Evolutionary conservation across 2,329 filamentous ascomycete genomes (phyloP).

Genomic region (Fusarium sp.): DNA sequence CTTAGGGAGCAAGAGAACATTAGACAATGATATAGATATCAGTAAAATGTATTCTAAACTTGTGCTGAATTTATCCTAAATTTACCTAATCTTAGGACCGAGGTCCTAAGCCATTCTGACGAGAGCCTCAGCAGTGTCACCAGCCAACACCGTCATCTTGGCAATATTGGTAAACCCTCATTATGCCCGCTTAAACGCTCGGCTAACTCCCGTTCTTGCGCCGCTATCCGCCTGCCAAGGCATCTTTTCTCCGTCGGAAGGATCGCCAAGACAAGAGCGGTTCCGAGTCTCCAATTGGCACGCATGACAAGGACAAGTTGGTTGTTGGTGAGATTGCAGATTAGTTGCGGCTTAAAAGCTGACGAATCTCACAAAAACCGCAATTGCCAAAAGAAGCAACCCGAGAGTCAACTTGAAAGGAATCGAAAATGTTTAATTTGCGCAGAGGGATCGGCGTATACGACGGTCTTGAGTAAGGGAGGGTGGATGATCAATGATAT

Average conservation of each 20-base stretch:
- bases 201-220: constrained; percentile 3
- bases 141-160: background rate
- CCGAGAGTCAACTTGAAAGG: background rate
- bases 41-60: background rate
- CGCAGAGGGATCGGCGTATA: background rate
- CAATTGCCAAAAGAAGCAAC: background rate
- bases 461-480: background rate
- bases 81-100: background rate
- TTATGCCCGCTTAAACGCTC: constrained; percentile 21
- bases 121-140: background rate
- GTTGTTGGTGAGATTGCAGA: background rate
- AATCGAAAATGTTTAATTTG: background rate
- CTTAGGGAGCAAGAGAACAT: background rate
- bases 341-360: constrained; percentile 3
- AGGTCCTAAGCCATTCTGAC: background rate
- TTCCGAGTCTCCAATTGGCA: background rate
- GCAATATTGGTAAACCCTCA: constrained; percentile 14
- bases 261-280: background rate
- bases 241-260: background rate
- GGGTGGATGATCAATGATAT: background rate
- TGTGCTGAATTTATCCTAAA: no score
- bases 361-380: background rate
- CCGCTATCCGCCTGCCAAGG: constrained; percentile 17
- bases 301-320: background rate
- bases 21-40: rapidly evolving